Base-by-base conservation (phyloP, 768 basidiomycete genomes). In the Boletellus ananiceps region DNA sequence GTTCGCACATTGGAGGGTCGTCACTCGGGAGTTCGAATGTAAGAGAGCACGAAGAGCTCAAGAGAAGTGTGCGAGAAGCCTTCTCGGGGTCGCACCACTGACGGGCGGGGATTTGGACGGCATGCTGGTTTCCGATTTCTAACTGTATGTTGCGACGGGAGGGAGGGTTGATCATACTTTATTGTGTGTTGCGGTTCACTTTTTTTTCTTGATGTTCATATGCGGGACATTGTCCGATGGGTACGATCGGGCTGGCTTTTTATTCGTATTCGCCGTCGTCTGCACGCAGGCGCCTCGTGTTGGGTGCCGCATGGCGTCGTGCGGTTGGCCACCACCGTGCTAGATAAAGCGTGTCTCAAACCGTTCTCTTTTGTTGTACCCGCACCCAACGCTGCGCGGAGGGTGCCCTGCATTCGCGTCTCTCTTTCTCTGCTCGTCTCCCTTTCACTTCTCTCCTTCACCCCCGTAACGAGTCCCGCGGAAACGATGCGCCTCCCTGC, bases 11-110 rank as follows among this genome's bases (percentile, higher is more conserved):
- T 57, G 83, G 82, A 18, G 82, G 84, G 34, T 82, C 84, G 42
- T 86, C 84, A 27, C 71, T 86, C 32, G 82, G 79, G 55, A 82
- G 79, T 16, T 78, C 71, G 53, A 75, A 72, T 52, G 65, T 71
- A 44, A 74, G 79, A 46, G 84, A 86, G n/a, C 84, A 88, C 48
- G 88, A 90, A 51, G 88, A 90, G 66, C 73, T 93, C 47, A 72
- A 88, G 61, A 76, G 82, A 66, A 93, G 89, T 54, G 87, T 93
- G 47, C 75, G 86, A 46, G 89, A 92, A 57, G 89, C 90, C 8
- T 84, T 92, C 51, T 78, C 81, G 9, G 78, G 82, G 37, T 82
- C 83, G 21, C 78, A 80, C 46, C 66, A 67, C 50, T 68, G 64
- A 47, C 25, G 33, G 8, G 15, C 3, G 3, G 21, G 12, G 23